Conservation (phyloP, 192 early-diverging fungal species). For the Gaertneriomyces sp. region DNA sequence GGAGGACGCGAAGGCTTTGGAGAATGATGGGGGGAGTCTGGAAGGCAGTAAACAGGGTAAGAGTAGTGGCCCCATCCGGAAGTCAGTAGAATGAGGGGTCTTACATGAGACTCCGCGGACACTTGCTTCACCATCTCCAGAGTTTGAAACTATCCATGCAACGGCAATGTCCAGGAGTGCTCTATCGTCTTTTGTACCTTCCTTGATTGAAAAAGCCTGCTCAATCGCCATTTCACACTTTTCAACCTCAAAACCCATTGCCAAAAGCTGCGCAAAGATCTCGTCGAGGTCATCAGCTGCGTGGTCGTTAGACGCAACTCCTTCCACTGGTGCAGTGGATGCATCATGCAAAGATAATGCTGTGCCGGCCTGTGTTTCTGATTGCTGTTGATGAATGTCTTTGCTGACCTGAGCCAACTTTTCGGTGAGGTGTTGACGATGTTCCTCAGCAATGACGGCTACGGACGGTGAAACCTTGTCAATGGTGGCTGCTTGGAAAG, state of each 20-base stretch:
- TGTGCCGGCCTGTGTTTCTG: neutral
- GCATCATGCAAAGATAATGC: neutral
- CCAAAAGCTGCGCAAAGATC: conserved; percentile 23
- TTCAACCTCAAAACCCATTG: conserved; percentile 36
- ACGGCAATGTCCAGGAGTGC: conserved; percentile 21
- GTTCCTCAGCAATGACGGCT: conserved; percentile 1
- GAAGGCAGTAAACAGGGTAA: neutral
- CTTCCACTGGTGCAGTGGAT: neutral
- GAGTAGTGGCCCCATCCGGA: neutral
- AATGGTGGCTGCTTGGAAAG: conserved; percentile 16
- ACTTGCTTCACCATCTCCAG: conserved; percentile 14
- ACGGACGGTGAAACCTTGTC: conserved; percentile 10
- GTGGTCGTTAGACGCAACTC: neutral
- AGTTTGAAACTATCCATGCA: conserved; percentile 17
- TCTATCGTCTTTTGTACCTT: neutral
- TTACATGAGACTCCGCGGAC: conserved; percentile 24
- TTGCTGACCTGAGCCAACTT: too few relatives aligned
- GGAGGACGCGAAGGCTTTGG: conserved; percentile 29
- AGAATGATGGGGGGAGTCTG: conserved; percentile 20
- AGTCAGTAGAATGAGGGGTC: neutral
- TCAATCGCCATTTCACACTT: conserved; percentile 24
- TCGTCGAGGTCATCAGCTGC: conserved; percentile 23
- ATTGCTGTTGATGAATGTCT: conserved; percentile 1
- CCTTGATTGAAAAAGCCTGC: conserved; percentile 7
- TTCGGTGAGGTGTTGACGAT: neutral